Percentiles rank a stretch among this genome's conserved stretches.
phyloP scores from a whole-genome alignment of 2,329 filamentous ascomycete genomes.

The Incumbomyces delicatus region DNA sequence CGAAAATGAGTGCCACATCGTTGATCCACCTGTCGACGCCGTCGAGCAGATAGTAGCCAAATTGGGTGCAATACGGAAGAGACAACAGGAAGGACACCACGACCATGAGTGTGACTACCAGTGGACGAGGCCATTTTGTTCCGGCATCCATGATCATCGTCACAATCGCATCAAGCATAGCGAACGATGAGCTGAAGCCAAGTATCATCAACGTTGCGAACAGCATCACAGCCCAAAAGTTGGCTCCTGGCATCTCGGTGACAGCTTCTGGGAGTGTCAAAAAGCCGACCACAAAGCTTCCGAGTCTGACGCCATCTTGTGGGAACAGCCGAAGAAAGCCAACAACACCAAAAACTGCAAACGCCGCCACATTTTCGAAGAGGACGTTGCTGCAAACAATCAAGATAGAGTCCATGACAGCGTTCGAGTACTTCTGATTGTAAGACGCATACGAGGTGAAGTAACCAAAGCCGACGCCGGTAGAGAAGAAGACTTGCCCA shows the following conservation, averaged over 20 bases:
- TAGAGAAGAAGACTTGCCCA: conserved; percentile 52
- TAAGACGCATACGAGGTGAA: conserved; percentile 52
- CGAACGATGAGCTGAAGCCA: conserved; percentile 50
- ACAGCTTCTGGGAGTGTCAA: conserved; percentile 49
- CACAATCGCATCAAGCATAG: conserved; percentile 48
- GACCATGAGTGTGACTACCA: conserved; percentile 42
- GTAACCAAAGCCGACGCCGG: conserved; percentile 49
- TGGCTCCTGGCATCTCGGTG: conserved; percentile 46
- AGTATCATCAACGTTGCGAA: conserved; percentile 52
- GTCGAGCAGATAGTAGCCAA: conserved; percentile 47
- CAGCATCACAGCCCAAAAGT: conserved; percentile 49
- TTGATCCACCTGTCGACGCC: conserved; percentile 49
- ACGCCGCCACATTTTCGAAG: conserved; percentile 46
- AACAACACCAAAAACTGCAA: conserved; percentile 48
- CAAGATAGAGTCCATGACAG: conserved; percentile 49
- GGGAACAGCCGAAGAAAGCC: conserved; percentile 39
- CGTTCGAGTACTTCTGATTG: conserved; percentile 47
- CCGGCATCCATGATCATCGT: conserved; percentile 47
- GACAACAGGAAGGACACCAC: conserved; percentile 45
- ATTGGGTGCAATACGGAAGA: conserved; percentile 48
- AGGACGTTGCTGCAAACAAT: conserved; percentile 47
- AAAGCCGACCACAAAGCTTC: conserved; percentile 49
- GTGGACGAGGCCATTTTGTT: conserved; percentile 36
- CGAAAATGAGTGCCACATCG: conserved; percentile 48
- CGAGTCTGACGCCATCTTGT: conserved; percentile 32